Evolutionary conservation across 75 land plant genomes (phyloP).

Genomic region (Picea sitchensis): DNA sequence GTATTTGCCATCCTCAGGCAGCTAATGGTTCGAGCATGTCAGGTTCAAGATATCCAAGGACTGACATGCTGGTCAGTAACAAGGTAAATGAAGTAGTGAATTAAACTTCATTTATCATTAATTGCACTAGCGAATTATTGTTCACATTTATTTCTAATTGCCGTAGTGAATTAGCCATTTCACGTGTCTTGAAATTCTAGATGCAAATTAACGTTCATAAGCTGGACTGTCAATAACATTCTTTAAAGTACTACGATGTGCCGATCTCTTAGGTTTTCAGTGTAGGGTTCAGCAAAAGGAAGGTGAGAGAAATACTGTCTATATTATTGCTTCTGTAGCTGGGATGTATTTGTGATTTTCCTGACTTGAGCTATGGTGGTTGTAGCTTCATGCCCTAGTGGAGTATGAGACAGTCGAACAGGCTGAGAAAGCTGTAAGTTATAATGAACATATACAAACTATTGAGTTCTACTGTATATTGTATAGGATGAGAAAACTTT

Average conservation of each 20-base stretch:
- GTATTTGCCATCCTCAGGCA: conserved; percentile 87
- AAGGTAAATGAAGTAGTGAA: conserved; percentile 41
- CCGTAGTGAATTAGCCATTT: neutral
- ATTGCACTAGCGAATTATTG: too few relatives aligned
- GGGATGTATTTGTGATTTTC: neutral
- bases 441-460: neutral
- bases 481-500: neutral
- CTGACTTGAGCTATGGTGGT: neutral
- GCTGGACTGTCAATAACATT: neutral
- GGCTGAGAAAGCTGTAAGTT: conserved; percentile 97
- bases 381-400: conserved; percentile 93
- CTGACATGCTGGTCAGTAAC: conserved; percentile 69
- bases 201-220: neutral
- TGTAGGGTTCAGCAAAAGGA: neutral
- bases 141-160: neutral
- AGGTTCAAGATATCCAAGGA: conserved; percentile 60
- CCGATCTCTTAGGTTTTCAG: neutral
- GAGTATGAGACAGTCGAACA: conserved; percentile 91
- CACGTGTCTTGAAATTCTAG: neutral
- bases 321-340: neutral
- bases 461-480: neutral
- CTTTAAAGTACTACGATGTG: neutral
- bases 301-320: neutral
- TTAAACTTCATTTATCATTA: too few relatives aligned
- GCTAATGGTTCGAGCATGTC: conserved; percentile 56